Evolutionary conservation across 768 basidiomycete species (phyloP).

Genomic region (Kondoa subrosea): DNA sequence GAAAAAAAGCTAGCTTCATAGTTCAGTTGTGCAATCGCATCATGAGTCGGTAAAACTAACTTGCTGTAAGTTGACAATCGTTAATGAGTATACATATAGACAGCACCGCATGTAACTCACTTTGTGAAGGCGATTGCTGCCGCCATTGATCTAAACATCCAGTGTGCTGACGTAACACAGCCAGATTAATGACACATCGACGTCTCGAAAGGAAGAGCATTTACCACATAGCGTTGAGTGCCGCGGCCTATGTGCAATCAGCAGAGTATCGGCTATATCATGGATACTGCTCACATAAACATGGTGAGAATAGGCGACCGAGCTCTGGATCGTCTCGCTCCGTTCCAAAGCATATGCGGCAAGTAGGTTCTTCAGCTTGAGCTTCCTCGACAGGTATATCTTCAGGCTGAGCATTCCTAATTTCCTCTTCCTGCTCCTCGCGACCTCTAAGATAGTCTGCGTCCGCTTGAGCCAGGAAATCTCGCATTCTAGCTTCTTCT

Average conservation of each 20-base stretch:
- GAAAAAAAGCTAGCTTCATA: too few species aligned
- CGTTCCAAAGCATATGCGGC: not conserved
- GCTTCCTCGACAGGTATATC: not conserved
- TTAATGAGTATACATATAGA: too few species aligned
- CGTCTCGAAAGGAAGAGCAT: too few species aligned
- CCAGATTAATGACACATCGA: not conserved
- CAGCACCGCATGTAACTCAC: too few species aligned
- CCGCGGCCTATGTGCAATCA: not conserved
- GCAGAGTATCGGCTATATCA: not conserved
- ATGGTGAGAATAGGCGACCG: not conserved
- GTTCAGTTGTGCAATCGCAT: too few species aligned
- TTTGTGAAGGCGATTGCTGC: not conserved
- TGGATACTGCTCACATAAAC: not conserved
- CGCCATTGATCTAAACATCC: not conserved
- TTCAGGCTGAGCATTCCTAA: too few species aligned
- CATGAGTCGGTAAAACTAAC: too few species aligned
- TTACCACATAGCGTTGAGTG: not conserved
- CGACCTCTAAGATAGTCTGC: not conserved
- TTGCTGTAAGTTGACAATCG: too few species aligned
- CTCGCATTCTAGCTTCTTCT: not conserved
- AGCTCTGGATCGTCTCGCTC: not conserved
- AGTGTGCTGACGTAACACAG: not conserved
- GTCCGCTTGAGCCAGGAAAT: not conserved
- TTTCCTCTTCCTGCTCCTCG: too few species aligned
- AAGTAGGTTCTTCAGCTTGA: not conserved